Base-by-base conservation (phyloP, 345 rosid genomes). In the Pistacia vera region DNA sequence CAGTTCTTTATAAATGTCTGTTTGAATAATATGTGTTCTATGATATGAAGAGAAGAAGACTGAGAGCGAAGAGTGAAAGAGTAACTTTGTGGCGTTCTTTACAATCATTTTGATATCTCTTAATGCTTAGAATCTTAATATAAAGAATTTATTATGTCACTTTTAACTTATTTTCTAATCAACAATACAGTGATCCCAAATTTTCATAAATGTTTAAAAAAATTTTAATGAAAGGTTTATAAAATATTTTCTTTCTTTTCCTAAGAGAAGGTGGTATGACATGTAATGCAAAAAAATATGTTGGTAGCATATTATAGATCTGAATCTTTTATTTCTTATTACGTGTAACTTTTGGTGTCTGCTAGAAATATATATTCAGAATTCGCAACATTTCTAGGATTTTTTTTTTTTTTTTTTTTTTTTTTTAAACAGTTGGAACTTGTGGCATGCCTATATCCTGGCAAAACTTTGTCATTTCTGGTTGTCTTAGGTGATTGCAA, bases 391-490 rank as follows among this genome's bases (percentile, higher is more conserved):
- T 35, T 58, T 13, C 28, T 35, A 36, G 44, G 25, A 72, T 13
- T 57, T 75, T 79, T 41, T 64, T 16, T 22, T 18, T 16, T 14
- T 55, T 41, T 55, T 38, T 35, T 22, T 22, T 22, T 22, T 22
- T 38, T 35, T 22, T 22, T 22, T 22, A 0, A 25, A 25, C 25
- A 25, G 55, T 25, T 56, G 46, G 41, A 59, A 61, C 66, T 12
- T 16, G 28, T 79, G 8, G 20, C 68, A 33, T 66, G 76, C 59
- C 63, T 48, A 59, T 20, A 49, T 54, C 74, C 77, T 78, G 63
- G 64, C 51, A 71, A 58, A n/a, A 55, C 14, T 70, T 62, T 74
- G 33, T 48, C 49, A 55, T 61, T 61, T 49, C 36, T 80, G 10
- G 62, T 59, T 62, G 16, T 75, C 73, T 80, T 44, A 49, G 18